These are phyloP conservation scores for Termitomyces heimii DNA, from an alignment of 768 basidiomycete species.

Conservation along the genomic window DNA sequence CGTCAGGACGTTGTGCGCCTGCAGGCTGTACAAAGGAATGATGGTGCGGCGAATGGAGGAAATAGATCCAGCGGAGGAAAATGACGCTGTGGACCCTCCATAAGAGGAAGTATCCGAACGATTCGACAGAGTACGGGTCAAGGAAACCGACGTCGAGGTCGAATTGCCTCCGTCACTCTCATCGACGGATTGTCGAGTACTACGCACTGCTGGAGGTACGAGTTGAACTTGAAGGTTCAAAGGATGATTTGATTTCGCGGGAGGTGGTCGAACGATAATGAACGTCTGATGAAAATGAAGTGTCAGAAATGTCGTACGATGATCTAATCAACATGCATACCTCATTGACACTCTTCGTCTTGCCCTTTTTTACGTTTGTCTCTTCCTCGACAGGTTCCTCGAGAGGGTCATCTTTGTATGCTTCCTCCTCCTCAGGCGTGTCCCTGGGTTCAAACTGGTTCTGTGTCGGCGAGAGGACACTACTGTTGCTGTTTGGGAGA, in stretches of 20 bases:
- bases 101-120: slow-evolving; percentile 44
- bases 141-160: slow-evolving; percentile 17
- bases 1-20: slow-evolving; percentile 83
- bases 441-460: slow-evolving; percentile 8
- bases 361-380: slow-evolving; percentile 29
- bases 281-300: slow-evolving; percentile 3
- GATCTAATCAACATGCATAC: slow-evolving; percentile 21
- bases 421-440: slow-evolving; percentile 15
- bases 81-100: slow-evolving; percentile 32
- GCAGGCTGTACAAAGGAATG: slow-evolving; percentile 82
- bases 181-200: slow-evolving; percentile 42
- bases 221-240: slow-evolving; percentile 13
- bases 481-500: slow-evolving; percentile 6
- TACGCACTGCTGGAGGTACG: slow-evolving; percentile 49
- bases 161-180: slow-evolving; percentile 15
- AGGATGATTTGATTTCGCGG: slow-evolving; percentile 9
- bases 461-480: not conserved
- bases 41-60: slow-evolving; percentile 64
- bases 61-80: slow-evolving; percentile 31
- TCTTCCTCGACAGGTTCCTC: slow-evolving; percentile 22
- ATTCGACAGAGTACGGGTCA: slow-evolving; percentile 50
- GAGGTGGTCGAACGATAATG: slow-evolving; percentile 9
- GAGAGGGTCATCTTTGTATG: slow-evolving; percentile 12
- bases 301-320: slow-evolving; percentile 1
- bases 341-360: slow-evolving; percentile 43